phyloP scores from a whole-genome alignment of 1,284 basidiomycete species.

The Ustilago shanxiensis region DNA sequence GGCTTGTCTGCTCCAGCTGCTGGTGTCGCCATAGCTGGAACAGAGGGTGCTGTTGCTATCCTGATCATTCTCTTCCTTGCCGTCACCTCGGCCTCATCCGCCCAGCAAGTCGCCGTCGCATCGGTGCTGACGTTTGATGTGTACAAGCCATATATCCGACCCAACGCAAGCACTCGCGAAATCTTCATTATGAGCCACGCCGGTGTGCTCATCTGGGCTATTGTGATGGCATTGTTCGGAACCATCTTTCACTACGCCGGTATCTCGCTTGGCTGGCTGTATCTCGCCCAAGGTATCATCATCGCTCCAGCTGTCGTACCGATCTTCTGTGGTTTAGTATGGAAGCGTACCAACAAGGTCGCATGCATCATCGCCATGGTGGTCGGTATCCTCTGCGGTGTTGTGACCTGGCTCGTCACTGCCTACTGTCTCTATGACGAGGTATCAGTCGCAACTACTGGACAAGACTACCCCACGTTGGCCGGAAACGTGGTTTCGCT shows the following conservation, averaged over 20 bases:
- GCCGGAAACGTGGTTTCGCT: conserved; percentile 90
- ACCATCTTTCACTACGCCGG: conserved; percentile 81
- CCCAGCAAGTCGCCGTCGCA: conserved; percentile 87
- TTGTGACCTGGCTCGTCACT: conserved; percentile 86
- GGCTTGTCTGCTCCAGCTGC: conserved; percentile 67
- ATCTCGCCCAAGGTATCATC: conserved; percentile 80
- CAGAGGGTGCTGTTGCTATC: conserved; percentile 80
- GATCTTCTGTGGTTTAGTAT: conserved; percentile 79
- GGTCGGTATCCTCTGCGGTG: conserved; percentile 78
- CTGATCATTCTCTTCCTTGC: conserved; percentile 77
- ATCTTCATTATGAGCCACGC: conserved; percentile 78
- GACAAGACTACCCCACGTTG: conserved; percentile 77
- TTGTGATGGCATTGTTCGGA: conserved; percentile 85
- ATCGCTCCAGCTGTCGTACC: conserved; percentile 88
- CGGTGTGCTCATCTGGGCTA: conserved; percentile 75
- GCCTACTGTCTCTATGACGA: conserved; percentile 79
- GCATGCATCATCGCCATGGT: conserved; percentile 77
- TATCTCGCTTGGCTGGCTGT: conserved; percentile 77
- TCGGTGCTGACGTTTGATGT: conserved; percentile 74
- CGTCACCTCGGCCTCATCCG: conserved; percentile 84
- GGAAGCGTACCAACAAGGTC: conserved; percentile 59
- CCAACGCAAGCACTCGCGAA: conserved; percentile 76
- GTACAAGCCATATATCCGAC: conserved; percentile 79
- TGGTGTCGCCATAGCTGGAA: conserved; percentile 81
- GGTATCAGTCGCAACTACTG: conserved; percentile 78